These are phyloP conservation scores for Trichoderma afroharzianum DNA, from an alignment of 2,329 filamentous ascomycete species.

Conservation along the genomic window DNA sequence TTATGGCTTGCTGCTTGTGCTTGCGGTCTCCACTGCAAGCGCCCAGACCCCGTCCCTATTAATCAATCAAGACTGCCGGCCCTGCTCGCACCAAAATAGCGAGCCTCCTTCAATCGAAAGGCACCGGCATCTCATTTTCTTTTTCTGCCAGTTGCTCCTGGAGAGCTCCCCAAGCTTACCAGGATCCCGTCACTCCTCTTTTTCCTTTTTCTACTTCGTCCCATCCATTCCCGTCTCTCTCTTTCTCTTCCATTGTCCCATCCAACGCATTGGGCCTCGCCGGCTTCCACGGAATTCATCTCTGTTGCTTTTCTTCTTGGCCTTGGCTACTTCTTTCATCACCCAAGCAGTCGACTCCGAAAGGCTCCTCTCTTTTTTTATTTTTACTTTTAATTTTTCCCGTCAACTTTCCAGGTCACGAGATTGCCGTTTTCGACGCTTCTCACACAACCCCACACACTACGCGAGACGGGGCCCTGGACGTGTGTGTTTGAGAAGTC, in stretches of 20 bases:
- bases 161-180: constrained; percentile 5
- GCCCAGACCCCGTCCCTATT: constrained; percentile 11
- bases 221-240: not conserved
- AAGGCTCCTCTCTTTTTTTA: not conserved
- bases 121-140: constrained; percentile 15
- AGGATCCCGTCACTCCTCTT: constrained; percentile 12
- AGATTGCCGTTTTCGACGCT: constrained; percentile 11
- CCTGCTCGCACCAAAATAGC: constrained; percentile 16
- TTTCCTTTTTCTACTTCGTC: constrained; percentile 9
- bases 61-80: constrained; percentile 15
- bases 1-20: constrained; percentile 4
- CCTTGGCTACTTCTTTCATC: not conserved
- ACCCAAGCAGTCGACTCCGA: not conserved
- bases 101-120: constrained; percentile 15
- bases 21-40: constrained; percentile 9
- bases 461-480: constrained; percentile 1
- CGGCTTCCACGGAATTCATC: constrained; percentile 7
- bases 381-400: not conserved
- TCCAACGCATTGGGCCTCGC: not conserved
- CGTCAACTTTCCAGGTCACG: not conserved
- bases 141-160: constrained; percentile 9
- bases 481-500: constrained; percentile 9
- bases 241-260: not conserved
- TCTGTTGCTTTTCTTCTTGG: not conserved
- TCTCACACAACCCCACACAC: constrained; percentile 4